Base-by-base conservation (phyloP, 768 basidiomycete species). In the Suillus bovinus region DNA sequence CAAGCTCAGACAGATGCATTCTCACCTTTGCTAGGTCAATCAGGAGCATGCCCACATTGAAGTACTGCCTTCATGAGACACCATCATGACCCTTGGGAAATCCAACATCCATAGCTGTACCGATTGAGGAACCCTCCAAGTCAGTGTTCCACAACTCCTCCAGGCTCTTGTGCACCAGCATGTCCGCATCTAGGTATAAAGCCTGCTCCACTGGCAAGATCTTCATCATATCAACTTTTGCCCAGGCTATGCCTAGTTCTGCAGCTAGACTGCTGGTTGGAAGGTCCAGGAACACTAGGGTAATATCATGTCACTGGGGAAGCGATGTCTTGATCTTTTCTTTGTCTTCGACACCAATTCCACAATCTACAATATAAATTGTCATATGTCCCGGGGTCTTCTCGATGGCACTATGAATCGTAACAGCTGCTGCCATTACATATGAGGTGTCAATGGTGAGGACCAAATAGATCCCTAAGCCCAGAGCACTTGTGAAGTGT, bases 11-110 rank as follows among this genome's bases (percentile, higher is more conserved):
- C 3, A 75, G 27, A 4, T 55, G 60, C 22, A 38, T 42, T 16
- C 84, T 74, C 11, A 77, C 68, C 41, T 71, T 72, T 0, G 81
- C 71, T 39, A 86, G 72, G 71, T 86, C 80, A 62, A 86, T 62
- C 11, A 86, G 70, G 59, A 87, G 64, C 13, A 87, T 82, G 0
- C 85, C 84, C 0, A 83, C 81, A 47, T 86, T 87, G 75, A 86
- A 86, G 64, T 85, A 85, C 9, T 74, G 72, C 1, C 62, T 66
- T 29, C 62, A 58, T 9, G 70, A 67, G n/a, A 76, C 47, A 5
- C 63, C 74, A 1, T 70, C 69, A 65, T 84, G 81, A 0, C 85
- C 84, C 71, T 76, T 73, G 0, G 84, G 85, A 60, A 68, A 74
- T 3, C 84, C 84, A 24, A 86, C 75, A 68, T 87, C 84, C 4